Evolutionary conservation across 805 yeast species (phyloP).

Genomic region (Kluyveromyces aestuarii): DNA sequence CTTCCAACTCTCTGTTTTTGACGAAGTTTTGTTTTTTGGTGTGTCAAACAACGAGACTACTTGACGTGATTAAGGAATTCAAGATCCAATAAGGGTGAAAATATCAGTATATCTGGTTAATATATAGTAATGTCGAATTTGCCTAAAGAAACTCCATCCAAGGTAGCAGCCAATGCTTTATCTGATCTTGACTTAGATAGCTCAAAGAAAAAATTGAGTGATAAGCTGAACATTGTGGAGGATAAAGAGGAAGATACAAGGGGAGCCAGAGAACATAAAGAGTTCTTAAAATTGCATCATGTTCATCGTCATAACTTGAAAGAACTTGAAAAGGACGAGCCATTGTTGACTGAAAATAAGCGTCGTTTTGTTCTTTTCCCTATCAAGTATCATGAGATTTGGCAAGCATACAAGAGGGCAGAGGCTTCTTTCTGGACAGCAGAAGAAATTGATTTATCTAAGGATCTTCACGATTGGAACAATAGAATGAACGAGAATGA

Average conservation of each 20-base stretch:
- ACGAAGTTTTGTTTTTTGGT: too few relatives aligned
- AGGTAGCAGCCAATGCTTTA: conserved; percentile 50
- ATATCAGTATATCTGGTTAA: background rate
- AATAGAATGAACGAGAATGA: conserved; percentile 82
- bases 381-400: conserved; percentile 91
- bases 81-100: background rate
- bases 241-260: conserved; percentile 14
- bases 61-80: background rate
- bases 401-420: conserved; percentile 98
- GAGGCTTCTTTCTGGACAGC: conserved; percentile 99
- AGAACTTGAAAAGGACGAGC: conserved; percentile 79
- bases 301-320: conserved; percentile 67
- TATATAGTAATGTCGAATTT: conserved; percentile 21
- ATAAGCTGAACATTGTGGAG: conserved; percentile 34
- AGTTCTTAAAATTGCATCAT: conserved; percentile 51
- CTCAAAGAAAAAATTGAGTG: conserved; percentile 34
- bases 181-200: conserved; percentile 41
- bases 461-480: conserved; percentile 91
- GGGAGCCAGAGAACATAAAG: conserved; percentile 37
- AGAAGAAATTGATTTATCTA: conserved; percentile 92
- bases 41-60: background rate
- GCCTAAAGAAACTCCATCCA: conserved; percentile 62
- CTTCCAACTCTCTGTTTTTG: too few relatives aligned
- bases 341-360: conserved; percentile 74
- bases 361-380: conserved; percentile 92